These are phyloP conservation scores for Cornus kousa DNA, from an alignment of 148 eudicot genomes.

Conservation along the genomic window DNA sequence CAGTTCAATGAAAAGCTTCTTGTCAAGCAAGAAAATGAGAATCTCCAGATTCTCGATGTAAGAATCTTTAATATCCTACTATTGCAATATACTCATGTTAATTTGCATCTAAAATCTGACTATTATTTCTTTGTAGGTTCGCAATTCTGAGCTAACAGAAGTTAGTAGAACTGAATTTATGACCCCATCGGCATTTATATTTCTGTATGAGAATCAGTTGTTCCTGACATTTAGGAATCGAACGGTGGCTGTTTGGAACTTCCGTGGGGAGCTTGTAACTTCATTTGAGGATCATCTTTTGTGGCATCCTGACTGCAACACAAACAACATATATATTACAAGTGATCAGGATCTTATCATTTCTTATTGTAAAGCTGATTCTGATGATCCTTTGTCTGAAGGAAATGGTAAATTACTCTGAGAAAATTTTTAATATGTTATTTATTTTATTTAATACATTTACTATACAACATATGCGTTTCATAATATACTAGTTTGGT, in stretches of 20 bases:
- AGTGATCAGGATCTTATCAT: constrained; percentile 98
- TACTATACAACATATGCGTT: not conserved
- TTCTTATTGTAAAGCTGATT: constrained; percentile 93
- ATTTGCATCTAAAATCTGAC: constrained; percentile 13
- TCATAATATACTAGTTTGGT: no score
- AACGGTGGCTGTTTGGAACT: constrained; percentile 97
- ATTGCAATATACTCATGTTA: not conserved
- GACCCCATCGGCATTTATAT: constrained; percentile 99
- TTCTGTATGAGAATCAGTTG: constrained; percentile 89
- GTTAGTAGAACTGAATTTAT: constrained; percentile 88
- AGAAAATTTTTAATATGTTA: not conserved
- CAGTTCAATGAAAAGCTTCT: constrained; percentile 98
- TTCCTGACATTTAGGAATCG: constrained; percentile 88
- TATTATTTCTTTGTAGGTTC: constrained; percentile 51
- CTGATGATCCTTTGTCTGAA: constrained; percentile 67
- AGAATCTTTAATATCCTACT: constrained; percentile 19
- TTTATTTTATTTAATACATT: not conserved
- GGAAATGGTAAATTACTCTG: constrained; percentile 53
- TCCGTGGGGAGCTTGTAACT: constrained; percentile 94
- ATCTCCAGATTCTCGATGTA: constrained; percentile 96
- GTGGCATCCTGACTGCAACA: constrained; percentile 99
- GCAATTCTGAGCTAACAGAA: constrained; percentile 75
- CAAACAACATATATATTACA: constrained; percentile 94
- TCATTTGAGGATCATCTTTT: constrained; percentile 96
- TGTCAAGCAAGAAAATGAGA: constrained; percentile 96